Evolutionary conservation across 2,329 filamentous ascomycete genomes (phyloP).

Genomic region (Ophiostoma montium): DNA sequence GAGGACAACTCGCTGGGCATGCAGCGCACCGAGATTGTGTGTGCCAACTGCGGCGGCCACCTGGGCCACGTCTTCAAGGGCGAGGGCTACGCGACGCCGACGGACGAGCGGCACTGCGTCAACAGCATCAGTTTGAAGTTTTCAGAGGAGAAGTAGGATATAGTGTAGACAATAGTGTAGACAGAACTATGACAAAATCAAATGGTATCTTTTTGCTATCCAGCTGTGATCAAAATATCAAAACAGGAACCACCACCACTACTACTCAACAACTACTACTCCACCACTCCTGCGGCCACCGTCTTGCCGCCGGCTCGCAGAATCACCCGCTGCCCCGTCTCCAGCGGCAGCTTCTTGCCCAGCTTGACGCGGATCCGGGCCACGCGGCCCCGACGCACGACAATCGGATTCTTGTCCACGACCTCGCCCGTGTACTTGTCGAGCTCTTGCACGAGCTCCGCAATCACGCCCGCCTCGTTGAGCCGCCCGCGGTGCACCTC

Average conservation of each 20-base stretch:
- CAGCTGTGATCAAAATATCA: no score
- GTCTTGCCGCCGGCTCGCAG: constrained; percentile 70
- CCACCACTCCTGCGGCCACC: constrained; percentile 74
- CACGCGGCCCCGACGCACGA: constrained; percentile 62
- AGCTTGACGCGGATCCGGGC: constrained; percentile 67
- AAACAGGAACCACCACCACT: no score
- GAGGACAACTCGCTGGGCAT: constrained; percentile 68
- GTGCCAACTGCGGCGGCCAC: constrained; percentile 86
- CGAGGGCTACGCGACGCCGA: constrained; percentile 70
- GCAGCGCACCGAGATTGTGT: constrained; percentile 83
- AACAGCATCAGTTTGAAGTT: constrained; percentile 89
- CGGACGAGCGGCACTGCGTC: constrained; percentile 93
- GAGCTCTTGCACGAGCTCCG: constrained; percentile 54
- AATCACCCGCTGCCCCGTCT: constrained; percentile 67
- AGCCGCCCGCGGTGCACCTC: constrained; percentile 80
- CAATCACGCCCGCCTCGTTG: constrained; percentile 63
- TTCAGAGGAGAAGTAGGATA: constrained; percentile 41
- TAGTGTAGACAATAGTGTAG: no score
- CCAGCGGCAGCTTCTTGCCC: constrained; percentile 60
- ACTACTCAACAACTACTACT: constrained; percentile 26
- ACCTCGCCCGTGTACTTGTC: constrained; percentile 68
- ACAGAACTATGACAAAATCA: no score
- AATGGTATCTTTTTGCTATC: no score
- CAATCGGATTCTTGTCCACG: constrained; percentile 69
- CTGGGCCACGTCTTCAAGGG: constrained; percentile 87